Conservation (phyloP, 169 alveolate species). For the Eimeria necatrix region DNA sequence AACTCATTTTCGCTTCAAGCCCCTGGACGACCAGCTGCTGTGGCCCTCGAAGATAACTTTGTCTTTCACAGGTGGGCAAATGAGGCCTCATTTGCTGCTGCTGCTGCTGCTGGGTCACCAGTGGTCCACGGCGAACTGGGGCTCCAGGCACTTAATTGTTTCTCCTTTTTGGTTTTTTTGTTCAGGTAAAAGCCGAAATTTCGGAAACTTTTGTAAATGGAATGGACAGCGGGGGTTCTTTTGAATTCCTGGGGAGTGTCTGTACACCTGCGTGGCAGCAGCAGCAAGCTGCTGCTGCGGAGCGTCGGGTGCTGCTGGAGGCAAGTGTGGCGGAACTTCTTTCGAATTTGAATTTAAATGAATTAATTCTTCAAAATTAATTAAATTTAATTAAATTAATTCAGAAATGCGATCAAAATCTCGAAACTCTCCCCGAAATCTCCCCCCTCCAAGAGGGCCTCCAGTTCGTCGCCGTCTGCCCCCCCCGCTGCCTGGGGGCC, state of each 20-base stretch:
- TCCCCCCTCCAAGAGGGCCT: conserved; percentile 71
- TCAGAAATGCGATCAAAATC: conserved; percentile 69
- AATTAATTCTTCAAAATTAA: too few species aligned
- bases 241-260: conserved; percentile 73
- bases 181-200: conserved; percentile 76
- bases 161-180: not conserved
- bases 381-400: too few species aligned
- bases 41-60: conserved; percentile 80
- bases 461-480: conserved; percentile 73
- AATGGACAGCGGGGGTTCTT: conserved; percentile 80
- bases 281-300: too few species aligned
- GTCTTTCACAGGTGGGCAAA: conserved; percentile 68
- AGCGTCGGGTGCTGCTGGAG: not conserved
- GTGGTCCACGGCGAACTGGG: too few species aligned
- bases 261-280: conserved; percentile 3
- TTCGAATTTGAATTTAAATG: not conserved
- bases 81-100: not conserved
- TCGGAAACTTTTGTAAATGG: conserved; percentile 80
- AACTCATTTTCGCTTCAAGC: conserved; percentile 84
- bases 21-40: conserved; percentile 75
- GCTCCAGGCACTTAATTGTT: too few species aligned
- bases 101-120: too few species aligned
- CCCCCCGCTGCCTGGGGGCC: conserved; percentile 47
- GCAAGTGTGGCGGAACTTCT: not conserved
- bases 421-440: conserved; percentile 59